Evolutionary conservation across 2,329 filamentous ascomycete species (phyloP).

Genomic region (Fusarium heterosporum): DNA sequence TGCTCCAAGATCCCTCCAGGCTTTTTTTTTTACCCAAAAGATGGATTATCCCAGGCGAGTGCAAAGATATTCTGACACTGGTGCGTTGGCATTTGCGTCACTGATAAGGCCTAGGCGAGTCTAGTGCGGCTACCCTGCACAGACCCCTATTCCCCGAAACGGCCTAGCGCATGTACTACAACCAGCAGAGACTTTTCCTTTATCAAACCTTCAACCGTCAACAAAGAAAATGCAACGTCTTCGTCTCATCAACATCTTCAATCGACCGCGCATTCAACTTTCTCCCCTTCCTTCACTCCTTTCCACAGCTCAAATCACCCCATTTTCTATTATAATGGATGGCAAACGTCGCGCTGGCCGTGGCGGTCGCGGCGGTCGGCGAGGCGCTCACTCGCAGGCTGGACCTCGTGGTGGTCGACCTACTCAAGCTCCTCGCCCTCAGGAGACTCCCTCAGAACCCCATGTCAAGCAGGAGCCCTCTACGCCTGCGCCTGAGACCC

Average conservation of each 20-base stretch:
- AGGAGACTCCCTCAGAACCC: background rate
- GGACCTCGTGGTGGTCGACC: slow-evolving; percentile 6
- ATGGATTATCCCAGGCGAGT: too few species aligned
- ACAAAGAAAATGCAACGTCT: slow-evolving; percentile 28
- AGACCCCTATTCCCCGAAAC: background rate
- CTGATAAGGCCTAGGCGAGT: accelerated
- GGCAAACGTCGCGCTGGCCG: slow-evolving; percentile 23
- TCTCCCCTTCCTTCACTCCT: background rate
- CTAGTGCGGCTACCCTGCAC: background rate
- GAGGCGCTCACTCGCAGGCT: slow-evolving; percentile 13
- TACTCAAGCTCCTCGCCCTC: background rate
- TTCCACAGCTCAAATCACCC: background rate
- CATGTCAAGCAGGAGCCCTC: background rate
- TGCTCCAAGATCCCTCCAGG: too few species aligned
- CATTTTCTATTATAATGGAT: slow-evolving; percentile 16
- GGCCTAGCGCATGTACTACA: slow-evolving; percentile 9
- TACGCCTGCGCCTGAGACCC: slow-evolving; percentile 49
- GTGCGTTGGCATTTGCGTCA: background rate
- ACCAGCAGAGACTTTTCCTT: slow-evolving; percentile 30
- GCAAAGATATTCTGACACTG: background rate
- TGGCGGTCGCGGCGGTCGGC: slow-evolving; percentile 23
- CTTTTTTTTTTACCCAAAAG: too few species aligned
- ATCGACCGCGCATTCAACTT: background rate
- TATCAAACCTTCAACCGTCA: slow-evolving; percentile 16
- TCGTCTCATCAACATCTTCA: slow-evolving; percentile 7